Evolutionary conservation across 2,329 filamentous ascomycete species (phyloP), one percentile per base, ranked within the genome.

Genomic region (Microsporum ferrugineum): DNA sequence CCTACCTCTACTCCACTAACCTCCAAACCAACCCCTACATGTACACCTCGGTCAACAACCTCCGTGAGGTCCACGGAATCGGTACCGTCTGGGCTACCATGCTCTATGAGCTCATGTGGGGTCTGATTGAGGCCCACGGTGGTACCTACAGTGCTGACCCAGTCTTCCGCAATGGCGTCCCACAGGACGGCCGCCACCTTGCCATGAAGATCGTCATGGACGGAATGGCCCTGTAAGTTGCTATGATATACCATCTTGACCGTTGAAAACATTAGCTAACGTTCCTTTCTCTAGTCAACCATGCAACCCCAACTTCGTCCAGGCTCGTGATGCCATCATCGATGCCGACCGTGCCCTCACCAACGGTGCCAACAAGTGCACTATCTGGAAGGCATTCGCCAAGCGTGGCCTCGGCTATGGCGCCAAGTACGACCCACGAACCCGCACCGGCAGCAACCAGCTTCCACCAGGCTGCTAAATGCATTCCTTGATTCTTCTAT

Each of bases 301-400:
- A 27, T 62, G 63, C 63, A 64, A 61, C 49, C 63, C 63, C 33
- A 62, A 64, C 63, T 64, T 64, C 49, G 61, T 64, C 55, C 60
- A 64, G 58, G 60, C 60, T 27, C 58, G 63, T 61, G 61, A 62
- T 59, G 63, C 61, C 49, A 64, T 64, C 59, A 4, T 63, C 27
- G 60, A 63, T 56, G 60, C 63, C 34, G 63, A 64, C 56, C 36
- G 58, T 58, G 60, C 60, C 27, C 57, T 60, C 34, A 63, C 62
- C 14, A 36, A 36, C 31, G 55, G 62, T 34, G 33, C n/a, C 8
- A 63, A 63, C 58, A 55, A 57, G 53, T 63, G 62, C 34, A 60
- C 61, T 36, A 60, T 63, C 62, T 63, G 62, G 62, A 60, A 53
- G 27, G 57, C 47, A 5, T 63, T 63, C 43, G 62, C 62, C 14